These are phyloP conservation scores for Carallia pectinifolia DNA, from an alignment of 345 rosid species.

Conservation along the genomic window DNA sequence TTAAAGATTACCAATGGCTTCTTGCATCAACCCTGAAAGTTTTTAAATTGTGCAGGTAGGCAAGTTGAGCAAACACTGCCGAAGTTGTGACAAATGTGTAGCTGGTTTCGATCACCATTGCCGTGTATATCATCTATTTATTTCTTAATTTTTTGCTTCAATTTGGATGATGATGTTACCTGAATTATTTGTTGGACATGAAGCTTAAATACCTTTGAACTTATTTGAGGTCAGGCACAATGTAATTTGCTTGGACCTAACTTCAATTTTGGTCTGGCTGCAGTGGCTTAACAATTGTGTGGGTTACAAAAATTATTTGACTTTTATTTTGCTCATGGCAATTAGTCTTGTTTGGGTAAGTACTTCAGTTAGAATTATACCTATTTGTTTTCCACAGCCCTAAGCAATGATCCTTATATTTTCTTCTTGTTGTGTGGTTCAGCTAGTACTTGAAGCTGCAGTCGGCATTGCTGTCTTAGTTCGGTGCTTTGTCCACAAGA, in stretches of 20 bases:
- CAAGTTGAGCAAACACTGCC: constrained; percentile 92
- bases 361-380: neutral
- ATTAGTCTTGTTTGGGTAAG: constrained; percentile 83
- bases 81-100: constrained; percentile 92
- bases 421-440: constrained; percentile 26
- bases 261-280: constrained; percentile 19
- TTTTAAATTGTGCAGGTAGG: constrained; percentile 48
- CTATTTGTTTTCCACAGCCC: no score
- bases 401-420: neutral
- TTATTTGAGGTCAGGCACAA: neutral
- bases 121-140: constrained; percentile 45
- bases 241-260: neutral
- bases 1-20: neutral
- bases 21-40: neutral
- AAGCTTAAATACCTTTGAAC: neutral
- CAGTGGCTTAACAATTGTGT: constrained; percentile 98
- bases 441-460: constrained; percentile 86
- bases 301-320: constrained; percentile 83
- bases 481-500: constrained; percentile 75
- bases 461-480: constrained; percentile 86
- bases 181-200: neutral
- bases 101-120: constrained; percentile 99
- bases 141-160: neutral
- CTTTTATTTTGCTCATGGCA: constrained; percentile 89
- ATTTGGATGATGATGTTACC: no score